Conservation (phyloP, 768 basidiomycete species). For the Steccherinum ochraceum region DNA sequence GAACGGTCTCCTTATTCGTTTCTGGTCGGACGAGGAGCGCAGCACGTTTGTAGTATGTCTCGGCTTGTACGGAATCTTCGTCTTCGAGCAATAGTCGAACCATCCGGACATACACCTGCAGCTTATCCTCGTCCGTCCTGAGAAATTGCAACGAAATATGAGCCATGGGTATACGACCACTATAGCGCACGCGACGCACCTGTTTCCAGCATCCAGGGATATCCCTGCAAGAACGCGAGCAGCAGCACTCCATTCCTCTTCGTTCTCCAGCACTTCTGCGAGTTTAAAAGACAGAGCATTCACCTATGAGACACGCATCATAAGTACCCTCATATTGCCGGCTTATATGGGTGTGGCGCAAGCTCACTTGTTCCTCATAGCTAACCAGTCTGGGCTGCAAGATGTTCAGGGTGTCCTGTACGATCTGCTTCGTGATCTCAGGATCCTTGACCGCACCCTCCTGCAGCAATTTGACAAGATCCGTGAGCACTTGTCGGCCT, state of each 20-base stretch:
- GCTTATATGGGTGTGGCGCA: not conserved
- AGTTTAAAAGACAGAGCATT: slow-evolving; percentile 81
- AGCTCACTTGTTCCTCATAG: slow-evolving; percentile 89
- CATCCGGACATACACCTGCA: slow-evolving; percentile 88
- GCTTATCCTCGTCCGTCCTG: slow-evolving; percentile 70
- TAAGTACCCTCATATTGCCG: too few species aligned
- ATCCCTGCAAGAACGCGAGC: slow-evolving; percentile 90
- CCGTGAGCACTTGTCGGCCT: slow-evolving; percentile 80
- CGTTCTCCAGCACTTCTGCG: slow-evolving; percentile 82
- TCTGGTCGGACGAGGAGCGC: slow-evolving; percentile 82
- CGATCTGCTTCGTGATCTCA: slow-evolving; percentile 61
- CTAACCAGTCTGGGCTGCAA: slow-evolving; percentile 79
- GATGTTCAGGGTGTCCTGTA: slow-evolving; percentile 66
- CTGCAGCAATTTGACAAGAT: slow-evolving; percentile 67
- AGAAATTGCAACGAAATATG: not conserved
- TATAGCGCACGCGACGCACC: slow-evolving; percentile 39
- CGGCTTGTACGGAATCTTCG: slow-evolving; percentile 95
- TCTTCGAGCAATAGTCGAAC: slow-evolving; percentile 93
- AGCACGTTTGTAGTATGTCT: slow-evolving; percentile 95
- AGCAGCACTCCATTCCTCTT: slow-evolving; percentile 93
- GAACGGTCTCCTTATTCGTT: slow-evolving; percentile 68
- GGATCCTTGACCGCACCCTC: slow-evolving; percentile 47
- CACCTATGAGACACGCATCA: slow-evolving; percentile 41
- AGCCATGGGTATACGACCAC: not conserved
- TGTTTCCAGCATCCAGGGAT: slow-evolving; percentile 82